Base-by-base conservation (phyloP, 257 asterid species). In the Salvia miltiorrhiza region DNA sequence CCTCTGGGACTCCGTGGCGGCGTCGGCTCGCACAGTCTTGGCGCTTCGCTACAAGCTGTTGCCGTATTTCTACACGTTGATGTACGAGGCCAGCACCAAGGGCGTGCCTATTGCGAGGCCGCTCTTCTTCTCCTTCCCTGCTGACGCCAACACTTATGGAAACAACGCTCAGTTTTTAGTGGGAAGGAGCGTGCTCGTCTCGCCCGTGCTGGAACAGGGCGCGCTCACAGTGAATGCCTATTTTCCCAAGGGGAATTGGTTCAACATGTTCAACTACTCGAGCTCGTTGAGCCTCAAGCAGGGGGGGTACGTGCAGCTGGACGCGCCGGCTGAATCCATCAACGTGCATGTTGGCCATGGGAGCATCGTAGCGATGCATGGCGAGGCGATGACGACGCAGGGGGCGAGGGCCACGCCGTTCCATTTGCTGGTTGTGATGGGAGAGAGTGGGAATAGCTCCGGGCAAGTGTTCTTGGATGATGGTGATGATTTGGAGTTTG, bases 91-190 rank as follows among this genome's bases (percentile, higher is more conserved):
- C 2, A 89, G 82, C 76, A 37, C 67, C 5, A 86, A 23, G 8
- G 95, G 95, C 16, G 77, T 33, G 23, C 95, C 95, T 11, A 85
- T 88, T 5, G 92, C 87, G 0, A 71, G 95, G 30, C 92, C 95
- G 1, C 30, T 88, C 28, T 88, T 83, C 88, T 88, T 88, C 83
- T 85, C 90, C 6, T 88, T 84, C 32, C 89, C 89, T 0, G 28
- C 72, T 0, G 89, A 81, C 17, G 44, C 77, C 13, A 74, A 71
- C n/a, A 83, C 90, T 30, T 80, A 84, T 45, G 70, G 62, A 7
- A 77, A 86, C 49, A 77, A 60, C 83, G 57, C 84, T 0, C 96
- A 88, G 73, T 88, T 82, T 48, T 72, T 86, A 2, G 71, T 88
- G 0, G 96, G 96, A 49, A 76, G 67, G 30, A 82, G 90, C 5